A percentile compares a stretch with the other conserved stretches of the same genome.
These are phyloP conservation scores for Neonectria faginata DNA, from an alignment of 2,329 filamentous ascomycete species.

Conservation along the genomic window DNA sequence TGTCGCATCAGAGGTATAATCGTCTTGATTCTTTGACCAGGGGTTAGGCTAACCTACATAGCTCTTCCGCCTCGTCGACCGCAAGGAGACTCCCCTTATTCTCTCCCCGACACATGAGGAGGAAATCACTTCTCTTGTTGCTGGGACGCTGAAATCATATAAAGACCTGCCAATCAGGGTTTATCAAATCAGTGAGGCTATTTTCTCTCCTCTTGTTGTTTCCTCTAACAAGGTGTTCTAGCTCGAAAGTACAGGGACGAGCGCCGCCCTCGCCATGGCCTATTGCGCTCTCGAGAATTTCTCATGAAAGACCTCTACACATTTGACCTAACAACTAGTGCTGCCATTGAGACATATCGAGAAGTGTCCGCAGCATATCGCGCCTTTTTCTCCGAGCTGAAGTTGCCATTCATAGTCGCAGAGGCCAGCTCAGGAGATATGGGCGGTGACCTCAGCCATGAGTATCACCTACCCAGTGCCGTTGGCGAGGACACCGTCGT, in stretches of 20 bases:
- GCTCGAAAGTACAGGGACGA: conserved; percentile 96
- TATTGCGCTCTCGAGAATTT: conserved; percentile 91
- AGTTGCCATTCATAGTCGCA: conserved; percentile 84
- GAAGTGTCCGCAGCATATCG: conserved; percentile 80
- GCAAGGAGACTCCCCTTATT: conserved; percentile 79
- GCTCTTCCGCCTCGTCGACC: conserved; percentile 84
- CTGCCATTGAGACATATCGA: conserved; percentile 84
- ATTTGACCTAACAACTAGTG: conserved; percentile 77
- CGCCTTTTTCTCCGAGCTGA: conserved; percentile 83
- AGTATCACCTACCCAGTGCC: conserved; percentile 86
- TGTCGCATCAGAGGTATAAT: conserved; percentile 75
- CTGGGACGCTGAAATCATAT: conserved; percentile 80
- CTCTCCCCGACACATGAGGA: conserved; percentile 96
- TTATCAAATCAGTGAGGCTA: conserved; percentile 82
- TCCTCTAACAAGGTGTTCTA: conserved; percentile 50
- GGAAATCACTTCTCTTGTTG: conserved; percentile 88
- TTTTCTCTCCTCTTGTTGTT: background rate
- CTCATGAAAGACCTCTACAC: conserved; percentile 99
- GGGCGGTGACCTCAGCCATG: conserved; percentile 92
- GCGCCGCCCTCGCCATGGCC: conserved; percentile 84
- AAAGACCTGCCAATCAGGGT: conserved; percentile 86
- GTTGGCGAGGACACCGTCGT: conserved; percentile 90
- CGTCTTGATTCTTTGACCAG: background rate
- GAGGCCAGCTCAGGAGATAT: conserved; percentile 96
- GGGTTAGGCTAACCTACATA: conserved; percentile 53